Evolutionary conservation across 257 asterid species (phyloP), one percentile per base, ranked within the genome.

Genomic region (Striga asiatica): DNA sequence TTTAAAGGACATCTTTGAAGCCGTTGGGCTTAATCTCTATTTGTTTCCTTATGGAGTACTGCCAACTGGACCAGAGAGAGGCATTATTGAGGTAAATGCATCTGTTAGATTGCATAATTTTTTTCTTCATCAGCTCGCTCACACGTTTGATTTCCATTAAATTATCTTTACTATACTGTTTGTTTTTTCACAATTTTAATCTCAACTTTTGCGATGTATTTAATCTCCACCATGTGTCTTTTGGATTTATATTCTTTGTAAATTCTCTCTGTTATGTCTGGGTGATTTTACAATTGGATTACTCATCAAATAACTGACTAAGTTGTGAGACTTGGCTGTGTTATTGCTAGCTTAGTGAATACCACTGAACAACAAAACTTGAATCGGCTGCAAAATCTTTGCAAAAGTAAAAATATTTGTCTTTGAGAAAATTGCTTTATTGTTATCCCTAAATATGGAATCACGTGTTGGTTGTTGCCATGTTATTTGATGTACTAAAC

Each of bases 51-150:
- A 84, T 50, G 99, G 99, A 67, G 99, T 92, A 65, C 96, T 92
- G 62, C 99, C 99, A 54, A 88, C 99, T 57, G 99, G 95, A 45
- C 86, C 92, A 29, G 95, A 76, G 78, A 81, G 88, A 74, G 99
- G 99, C 76, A 92, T 92, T 70, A 88, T 92, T 29, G 97, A 92
- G 99, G 99, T 92, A 62, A 61, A 29, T 25, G 58, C 35, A 22
- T 50, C 53, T 41, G 21, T 19, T 49, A 11, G 24, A 14, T 18
- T 23, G 41, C 31, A 18, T n/a, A n/a, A n/a, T n/a, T n/a, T n/a
- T 39, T 13, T 57, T n/a, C 20, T 34, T 10, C 43, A 42, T 42
- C 29, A 16, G 43, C 17, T 56, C 46, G 17, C 45, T 28, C 65
- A 39, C 57, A 12, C 43, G 29, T 47, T 31, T 46, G 4, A 8